A percentile compares a stretch with the other conserved stretches of the same genome.
Evolutionary conservation across 139 green algal species (phyloP).

Genomic region (Chlamydomonas asymmetrica): DNA sequence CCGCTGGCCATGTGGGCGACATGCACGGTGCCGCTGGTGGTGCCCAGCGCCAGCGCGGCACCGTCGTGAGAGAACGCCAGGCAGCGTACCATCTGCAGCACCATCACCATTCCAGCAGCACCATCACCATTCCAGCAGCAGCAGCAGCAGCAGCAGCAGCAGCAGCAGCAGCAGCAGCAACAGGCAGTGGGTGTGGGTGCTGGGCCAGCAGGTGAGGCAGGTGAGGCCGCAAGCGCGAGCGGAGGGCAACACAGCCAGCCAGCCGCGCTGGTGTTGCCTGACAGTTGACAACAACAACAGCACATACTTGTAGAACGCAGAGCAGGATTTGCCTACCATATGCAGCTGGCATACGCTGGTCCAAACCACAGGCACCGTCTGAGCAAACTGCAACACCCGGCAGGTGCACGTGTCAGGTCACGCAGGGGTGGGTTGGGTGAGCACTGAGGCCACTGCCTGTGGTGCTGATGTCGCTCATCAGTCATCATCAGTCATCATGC

Average conservation of each 20-base stretch:
- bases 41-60: slow-evolving; percentile 14
- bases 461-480: not conserved
- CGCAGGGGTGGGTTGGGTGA: too few relatives aligned
- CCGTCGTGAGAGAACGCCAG: slow-evolving; percentile 25
- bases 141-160: too few relatives aligned
- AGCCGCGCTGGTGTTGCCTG: not conserved
- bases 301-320: too few relatives aligned
- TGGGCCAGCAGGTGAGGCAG: not conserved
- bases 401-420: not conserved
- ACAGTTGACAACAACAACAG: too few relatives aligned
- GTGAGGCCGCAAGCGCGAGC: not conserved
- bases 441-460: too few relatives aligned
- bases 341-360: not conserved
- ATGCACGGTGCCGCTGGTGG: slow-evolving; percentile 15
- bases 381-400: not conserved
- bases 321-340: not conserved
- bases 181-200: not conserved
- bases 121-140: too few relatives aligned
- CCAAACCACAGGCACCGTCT: not conserved
- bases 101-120: too few relatives aligned
- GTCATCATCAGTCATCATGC: too few relatives aligned
- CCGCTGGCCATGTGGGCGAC: slow-evolving; percentile 7
- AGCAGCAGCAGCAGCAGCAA: not conserved
- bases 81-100: slow-evolving; percentile 34
- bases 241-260: not conserved